These are phyloP conservation scores for Zea luxurians DNA, from an alignment of 176 grass and related monocot species.

Conservation along the genomic window DNA sequence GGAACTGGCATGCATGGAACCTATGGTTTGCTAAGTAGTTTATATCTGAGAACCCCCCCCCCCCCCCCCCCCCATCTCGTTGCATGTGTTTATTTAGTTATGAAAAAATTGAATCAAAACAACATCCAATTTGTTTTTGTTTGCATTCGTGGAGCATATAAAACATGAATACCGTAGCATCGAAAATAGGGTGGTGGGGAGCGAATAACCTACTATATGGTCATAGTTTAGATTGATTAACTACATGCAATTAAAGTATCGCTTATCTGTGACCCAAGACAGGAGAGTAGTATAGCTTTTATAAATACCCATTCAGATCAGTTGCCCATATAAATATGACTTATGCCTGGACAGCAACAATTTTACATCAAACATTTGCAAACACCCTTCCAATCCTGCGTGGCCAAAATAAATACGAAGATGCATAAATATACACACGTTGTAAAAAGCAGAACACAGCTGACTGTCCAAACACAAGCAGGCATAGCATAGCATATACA, in stretches of 20 bases:
- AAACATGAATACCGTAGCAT: too few relatives aligned
- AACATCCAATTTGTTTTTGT: too few relatives aligned
- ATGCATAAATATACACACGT: not conserved
- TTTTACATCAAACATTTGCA: conserved; percentile 6
- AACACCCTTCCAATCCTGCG: not conserved
- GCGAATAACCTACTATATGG: not conserved
- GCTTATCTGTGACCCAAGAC: not conserved
- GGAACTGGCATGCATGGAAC: too few relatives aligned
- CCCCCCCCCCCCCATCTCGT: too few relatives aligned
- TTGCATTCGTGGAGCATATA: too few relatives aligned
- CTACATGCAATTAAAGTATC: not conserved
- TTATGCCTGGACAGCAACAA: not conserved
- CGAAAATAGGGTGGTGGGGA: too few relatives aligned
- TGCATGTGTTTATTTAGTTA: too few relatives aligned
- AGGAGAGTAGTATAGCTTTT: not conserved
- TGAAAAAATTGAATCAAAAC: too few relatives aligned
- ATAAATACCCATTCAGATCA: conserved; percentile 9
- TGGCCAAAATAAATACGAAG: not conserved
- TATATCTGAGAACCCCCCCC: too few relatives aligned
- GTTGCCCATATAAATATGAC: not conserved
- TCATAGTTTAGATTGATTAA: conserved; percentile 1
- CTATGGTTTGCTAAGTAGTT: too few relatives aligned
- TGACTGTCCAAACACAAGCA: not conserved
- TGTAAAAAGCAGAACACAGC: not conserved
- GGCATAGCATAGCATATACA: not conserved